Conservation (phyloP, 495 filamentous ascomycete genomes). For the Aspergillus taichungensis region DNA sequence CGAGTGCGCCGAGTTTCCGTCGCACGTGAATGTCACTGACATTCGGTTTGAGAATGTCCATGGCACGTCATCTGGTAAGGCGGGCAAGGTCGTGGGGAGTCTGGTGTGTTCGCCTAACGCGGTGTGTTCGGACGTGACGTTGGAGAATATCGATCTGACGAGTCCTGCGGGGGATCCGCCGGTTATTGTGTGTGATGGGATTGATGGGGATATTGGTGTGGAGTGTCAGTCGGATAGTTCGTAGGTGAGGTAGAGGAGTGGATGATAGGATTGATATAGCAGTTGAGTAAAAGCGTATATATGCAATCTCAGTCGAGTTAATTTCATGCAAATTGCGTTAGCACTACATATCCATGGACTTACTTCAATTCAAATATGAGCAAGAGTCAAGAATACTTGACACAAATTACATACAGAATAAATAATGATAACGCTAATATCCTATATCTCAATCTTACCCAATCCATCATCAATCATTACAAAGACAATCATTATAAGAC, state of each 20-base stretch:
- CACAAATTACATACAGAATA: no score
- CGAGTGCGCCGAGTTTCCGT: constrained; percentile 42
- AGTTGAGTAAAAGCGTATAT: no score
- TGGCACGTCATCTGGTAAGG: constrained; percentile 43
- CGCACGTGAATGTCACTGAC: constrained; percentile 46
- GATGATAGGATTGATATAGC: no score
- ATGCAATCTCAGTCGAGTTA: no score
- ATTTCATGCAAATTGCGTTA: no score
- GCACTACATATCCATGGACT: no score
- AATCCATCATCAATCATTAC: not conserved
- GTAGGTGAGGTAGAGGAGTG: no score
- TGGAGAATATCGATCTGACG: constrained; percentile 42
- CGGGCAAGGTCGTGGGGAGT: constrained; percentile 40
- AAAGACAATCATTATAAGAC: not conserved
- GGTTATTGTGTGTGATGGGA: constrained; percentile 43
- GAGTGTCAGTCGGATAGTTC: constrained; percentile 19
- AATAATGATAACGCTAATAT: not conserved
- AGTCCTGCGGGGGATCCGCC: constrained; percentile 38
- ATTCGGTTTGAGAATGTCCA: constrained; percentile 46
- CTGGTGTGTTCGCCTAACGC: constrained; percentile 45
- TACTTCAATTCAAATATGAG: no score
- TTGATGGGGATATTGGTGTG: constrained; percentile 41
- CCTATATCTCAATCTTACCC: not conserved
- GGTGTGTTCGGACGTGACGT: constrained; percentile 43
- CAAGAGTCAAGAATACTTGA: no score